Evolutionary conservation across 495 filamentous ascomycete genomes (phyloP).

Genomic region (Aspergillus carlsbadensis): DNA sequence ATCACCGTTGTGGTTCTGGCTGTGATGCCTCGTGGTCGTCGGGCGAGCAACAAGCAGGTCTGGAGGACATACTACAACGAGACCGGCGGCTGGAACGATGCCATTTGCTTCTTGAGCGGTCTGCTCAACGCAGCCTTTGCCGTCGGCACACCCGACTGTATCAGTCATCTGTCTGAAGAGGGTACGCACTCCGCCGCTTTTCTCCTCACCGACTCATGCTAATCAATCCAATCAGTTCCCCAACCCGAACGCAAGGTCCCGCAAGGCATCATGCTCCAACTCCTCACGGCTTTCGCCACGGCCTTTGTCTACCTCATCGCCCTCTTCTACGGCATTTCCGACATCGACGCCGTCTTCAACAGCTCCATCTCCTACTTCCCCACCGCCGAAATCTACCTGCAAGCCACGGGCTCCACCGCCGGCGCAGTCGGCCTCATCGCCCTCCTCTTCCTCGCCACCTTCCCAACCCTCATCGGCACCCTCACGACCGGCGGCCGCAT

Average conservation of each 20-base stretch:
- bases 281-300: conserved; percentile 48
- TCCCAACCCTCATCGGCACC: conserved; percentile 63
- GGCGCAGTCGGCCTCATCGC: conserved; percentile 60
- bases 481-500: conserved; percentile 73
- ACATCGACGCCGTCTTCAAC: conserved; percentile 35
- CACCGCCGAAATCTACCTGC: conserved; percentile 72
- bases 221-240: conserved; percentile 42
- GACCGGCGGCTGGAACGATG: conserved; percentile 64
- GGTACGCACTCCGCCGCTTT: conserved; percentile 3
- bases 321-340: conserved; percentile 51
- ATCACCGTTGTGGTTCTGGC: conserved; percentile 73
- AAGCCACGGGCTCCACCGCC: conserved; percentile 67
- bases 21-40: conserved; percentile 60
- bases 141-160: conserved; percentile 75
- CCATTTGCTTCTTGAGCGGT: conserved; percentile 73
- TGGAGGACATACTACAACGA: conserved; percentile 64
- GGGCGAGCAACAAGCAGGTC: conserved; percentile 52
- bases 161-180: conserved; percentile 81
- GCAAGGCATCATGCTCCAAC: conserved; percentile 51
- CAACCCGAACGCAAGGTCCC: conserved; percentile 48
- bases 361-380: conserved; percentile 60
- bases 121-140: conserved; percentile 83
- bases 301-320: conserved; percentile 51
- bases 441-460: conserved; percentile 64
- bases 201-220: neutral